Evolutionary conservation across 805 yeast genomes (phyloP).

Genomic region (Suhomyces sp.): DNA sequence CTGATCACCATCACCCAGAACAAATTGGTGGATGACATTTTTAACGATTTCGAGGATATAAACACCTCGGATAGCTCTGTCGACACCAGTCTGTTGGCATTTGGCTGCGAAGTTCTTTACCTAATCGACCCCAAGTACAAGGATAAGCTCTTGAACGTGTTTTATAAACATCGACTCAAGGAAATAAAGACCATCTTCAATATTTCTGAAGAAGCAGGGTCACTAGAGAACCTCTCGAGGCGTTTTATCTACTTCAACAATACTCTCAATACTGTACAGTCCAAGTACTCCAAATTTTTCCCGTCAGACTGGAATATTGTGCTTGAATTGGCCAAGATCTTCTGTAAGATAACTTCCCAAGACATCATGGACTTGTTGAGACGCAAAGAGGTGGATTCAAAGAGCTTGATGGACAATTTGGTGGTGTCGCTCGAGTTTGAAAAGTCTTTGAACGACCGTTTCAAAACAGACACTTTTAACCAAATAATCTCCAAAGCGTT

Average conservation of each 20-base stretch:
- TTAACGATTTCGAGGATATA: constrained; percentile 62
- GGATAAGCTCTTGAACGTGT: constrained; percentile 68
- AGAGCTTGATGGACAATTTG: constrained; percentile 63
- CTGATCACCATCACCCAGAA: constrained; percentile 58
- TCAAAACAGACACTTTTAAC: constrained; percentile 45
- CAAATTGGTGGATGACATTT: constrained; percentile 63
- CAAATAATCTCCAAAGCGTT: constrained; percentile 60
- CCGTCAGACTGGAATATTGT: constrained; percentile 73
- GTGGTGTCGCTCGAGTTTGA: constrained; percentile 85
- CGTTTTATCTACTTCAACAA: constrained; percentile 74
- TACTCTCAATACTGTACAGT: constrained; percentile 57
- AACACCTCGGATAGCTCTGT: background rate
- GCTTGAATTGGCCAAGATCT: constrained; percentile 54
- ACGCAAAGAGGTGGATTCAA: constrained; percentile 49
- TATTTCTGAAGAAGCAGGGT: constrained; percentile 88
- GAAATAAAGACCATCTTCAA: constrained; percentile 77
- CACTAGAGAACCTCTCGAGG: constrained; percentile 79
- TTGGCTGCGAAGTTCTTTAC: constrained; percentile 75
- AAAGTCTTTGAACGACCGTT: constrained; percentile 60
- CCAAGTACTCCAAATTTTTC: constrained; percentile 52
- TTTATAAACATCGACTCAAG: constrained; percentile 61
- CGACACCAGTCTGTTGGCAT: constrained; percentile 32
- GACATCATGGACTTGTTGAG: constrained; percentile 59
- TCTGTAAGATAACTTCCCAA: constrained; percentile 65
- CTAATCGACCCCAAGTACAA: constrained; percentile 54